phyloP scores from a whole-genome alignment of 2,329 filamentous ascomycete genomes.

The Exserohilum rostratum region DNA sequence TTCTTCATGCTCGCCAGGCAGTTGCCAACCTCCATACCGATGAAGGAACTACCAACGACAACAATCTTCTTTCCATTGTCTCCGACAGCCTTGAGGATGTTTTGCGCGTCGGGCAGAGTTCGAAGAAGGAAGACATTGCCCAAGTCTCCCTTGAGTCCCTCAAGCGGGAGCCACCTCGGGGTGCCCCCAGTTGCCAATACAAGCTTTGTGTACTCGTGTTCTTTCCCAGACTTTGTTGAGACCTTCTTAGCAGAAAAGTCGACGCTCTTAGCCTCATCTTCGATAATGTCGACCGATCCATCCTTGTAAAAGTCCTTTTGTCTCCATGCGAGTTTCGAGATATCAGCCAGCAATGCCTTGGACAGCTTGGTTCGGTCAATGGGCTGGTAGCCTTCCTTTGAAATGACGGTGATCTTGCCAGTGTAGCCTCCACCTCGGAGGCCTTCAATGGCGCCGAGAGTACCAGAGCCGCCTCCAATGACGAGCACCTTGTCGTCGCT shows the following conservation, averaged over 20 bases:
- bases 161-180: constrained; percentile 75
- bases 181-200: constrained; percentile 87
- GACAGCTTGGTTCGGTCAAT: constrained; percentile 96
- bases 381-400: constrained; percentile 81
- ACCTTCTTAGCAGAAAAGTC: constrained; percentile 78
- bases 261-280: constrained; percentile 70
- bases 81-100: constrained; percentile 79
- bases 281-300: constrained; percentile 62
- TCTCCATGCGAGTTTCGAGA: constrained; percentile 77
- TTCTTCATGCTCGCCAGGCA: constrained; percentile 77
- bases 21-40: constrained; percentile 96
- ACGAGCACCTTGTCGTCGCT: constrained; percentile 74
- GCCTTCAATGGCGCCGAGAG: constrained; percentile 80
- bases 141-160: constrained; percentile 80
- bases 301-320: constrained; percentile 77
- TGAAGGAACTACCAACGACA: constrained; percentile 91
- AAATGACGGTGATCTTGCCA: constrained; percentile 81
- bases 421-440: constrained; percentile 81
- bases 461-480: constrained; percentile 76
- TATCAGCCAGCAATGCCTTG: constrained; percentile 86
- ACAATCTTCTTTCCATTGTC: constrained; percentile 88
- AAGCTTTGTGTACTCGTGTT: constrained; percentile 82
- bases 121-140: constrained; percentile 87
- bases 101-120: constrained; percentile 75
- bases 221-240: constrained; percentile 73